These are phyloP conservation scores for Ploettnerulaceae sp. DNA, from an alignment of 2,329 filamentous ascomycete genomes.

Conservation along the genomic window DNA sequence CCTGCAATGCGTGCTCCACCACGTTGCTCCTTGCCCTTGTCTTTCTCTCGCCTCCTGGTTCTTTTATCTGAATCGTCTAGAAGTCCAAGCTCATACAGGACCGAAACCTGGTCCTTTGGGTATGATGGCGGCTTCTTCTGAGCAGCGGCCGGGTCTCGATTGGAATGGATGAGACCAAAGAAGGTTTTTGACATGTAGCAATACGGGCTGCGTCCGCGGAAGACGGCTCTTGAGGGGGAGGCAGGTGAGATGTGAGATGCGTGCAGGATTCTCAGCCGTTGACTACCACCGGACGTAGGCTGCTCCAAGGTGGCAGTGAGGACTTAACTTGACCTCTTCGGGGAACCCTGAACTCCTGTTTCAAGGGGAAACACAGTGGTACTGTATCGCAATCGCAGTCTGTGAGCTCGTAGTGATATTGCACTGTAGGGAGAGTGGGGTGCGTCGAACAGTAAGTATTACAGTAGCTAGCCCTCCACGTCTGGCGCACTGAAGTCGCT, in stretches of 20 bases:
- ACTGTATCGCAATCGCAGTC: too few relatives aligned
- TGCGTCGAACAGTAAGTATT: background rate
- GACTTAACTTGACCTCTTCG: slow-evolving; percentile 3
- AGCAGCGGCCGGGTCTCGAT: slow-evolving; percentile 7
- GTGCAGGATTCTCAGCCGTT: background rate
- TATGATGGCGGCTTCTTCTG: slow-evolving; percentile 6
- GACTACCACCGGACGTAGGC: background rate
- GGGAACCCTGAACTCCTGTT: slow-evolving; percentile 8
- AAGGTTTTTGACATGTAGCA: slow-evolving; percentile 30
- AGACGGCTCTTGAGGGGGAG: slow-evolving; percentile 7
- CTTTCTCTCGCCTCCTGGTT: slow-evolving; percentile 28
- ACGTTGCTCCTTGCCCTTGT: slow-evolving; percentile 25
- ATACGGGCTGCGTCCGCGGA: slow-evolving; percentile 5
- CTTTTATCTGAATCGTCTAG: slow-evolving; percentile 28
- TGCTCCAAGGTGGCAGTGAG: slow-evolving; percentile 6
- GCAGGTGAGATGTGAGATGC: background rate
- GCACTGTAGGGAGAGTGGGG: background rate
- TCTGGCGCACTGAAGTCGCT: slow-evolving; percentile 1
- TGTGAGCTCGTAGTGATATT: background rate
- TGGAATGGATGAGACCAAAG: slow-evolving; percentile 19
- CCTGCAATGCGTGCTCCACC: slow-evolving; percentile 29
- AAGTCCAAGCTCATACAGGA: slow-evolving; percentile 33
- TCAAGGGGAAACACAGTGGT: slow-evolving; percentile 9
- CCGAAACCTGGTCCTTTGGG: slow-evolving; percentile 29
- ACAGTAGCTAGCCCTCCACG: slow-evolving; percentile 3